phyloP scores from a whole-genome alignment of 1,284 basidiomycete genomes.

The Crucibulum parvulum region DNA sequence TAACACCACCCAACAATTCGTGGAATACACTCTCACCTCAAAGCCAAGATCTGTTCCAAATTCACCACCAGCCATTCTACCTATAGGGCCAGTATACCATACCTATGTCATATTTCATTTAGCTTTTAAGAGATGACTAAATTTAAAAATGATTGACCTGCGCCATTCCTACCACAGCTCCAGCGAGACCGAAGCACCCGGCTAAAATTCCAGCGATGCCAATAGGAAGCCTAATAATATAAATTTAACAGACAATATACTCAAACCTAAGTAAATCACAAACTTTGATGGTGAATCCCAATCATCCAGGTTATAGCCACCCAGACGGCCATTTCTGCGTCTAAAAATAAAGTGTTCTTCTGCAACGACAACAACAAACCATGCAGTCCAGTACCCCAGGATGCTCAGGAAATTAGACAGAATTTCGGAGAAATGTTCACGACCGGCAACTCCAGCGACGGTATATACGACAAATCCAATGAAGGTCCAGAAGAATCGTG shows the following conservation, averaged over 20 bases:
- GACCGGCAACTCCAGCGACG: conserved; percentile 1
- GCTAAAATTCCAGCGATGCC: neutral
- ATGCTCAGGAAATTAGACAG: neutral
- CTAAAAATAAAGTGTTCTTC: conserved; percentile 2
- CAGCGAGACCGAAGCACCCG: neutral
- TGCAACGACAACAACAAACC: conserved; percentile 1
- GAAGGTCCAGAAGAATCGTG: conserved; percentile 2
- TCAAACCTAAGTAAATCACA: neutral
- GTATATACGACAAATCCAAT: neutral
- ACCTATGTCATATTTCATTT: neutral
- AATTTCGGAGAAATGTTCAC: conserved; percentile 1
- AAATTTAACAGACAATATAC: neutral
- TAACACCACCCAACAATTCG: neutral
- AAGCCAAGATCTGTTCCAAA: conserved; percentile 1
- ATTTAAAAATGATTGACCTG: neutral
- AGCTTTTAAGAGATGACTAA: neutral
- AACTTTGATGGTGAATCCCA: neutral
- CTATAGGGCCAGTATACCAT: conserved; percentile 1
- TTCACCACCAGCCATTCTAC: neutral
- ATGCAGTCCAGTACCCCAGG: conserved; percentile 1
- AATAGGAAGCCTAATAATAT: neutral
- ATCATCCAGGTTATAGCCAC: neutral
- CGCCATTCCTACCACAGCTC: neutral
- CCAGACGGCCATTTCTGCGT: neutral
- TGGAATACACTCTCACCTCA: neutral